Evolutionary conservation across 257 asterid genomes (phyloP).

Genomic region (Solanum lycopersicoides): DNA sequence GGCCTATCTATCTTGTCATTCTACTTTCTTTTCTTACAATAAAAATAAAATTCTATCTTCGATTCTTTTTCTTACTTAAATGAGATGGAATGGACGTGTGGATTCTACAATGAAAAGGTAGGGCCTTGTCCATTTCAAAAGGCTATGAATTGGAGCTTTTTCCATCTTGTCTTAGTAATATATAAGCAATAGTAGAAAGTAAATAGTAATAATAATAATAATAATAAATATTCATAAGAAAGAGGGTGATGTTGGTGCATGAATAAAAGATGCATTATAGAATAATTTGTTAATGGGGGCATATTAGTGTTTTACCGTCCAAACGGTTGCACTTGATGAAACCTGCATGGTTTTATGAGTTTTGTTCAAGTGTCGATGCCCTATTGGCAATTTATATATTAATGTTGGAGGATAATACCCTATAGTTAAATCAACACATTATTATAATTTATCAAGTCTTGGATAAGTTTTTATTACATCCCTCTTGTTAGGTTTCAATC

Average conservation of each 20-base stretch:
- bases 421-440: conserved; percentile 5
- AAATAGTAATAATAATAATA: neutral
- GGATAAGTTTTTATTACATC: conserved; percentile 36
- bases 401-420: neutral
- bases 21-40: neutral
- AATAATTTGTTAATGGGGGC: conserved; percentile 17
- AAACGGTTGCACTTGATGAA: conserved; percentile 16
- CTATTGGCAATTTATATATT: neutral
- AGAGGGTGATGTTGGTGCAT: neutral
- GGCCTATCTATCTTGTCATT: neutral
- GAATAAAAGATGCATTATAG: neutral
- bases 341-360: conserved; percentile 12
- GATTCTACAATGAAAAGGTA: conserved; percentile 2
- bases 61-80: neutral
- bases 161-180: neutral
- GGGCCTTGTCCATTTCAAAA: conserved; percentile 1
- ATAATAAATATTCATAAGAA: neutral
- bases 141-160: neutral
- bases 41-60: neutral
- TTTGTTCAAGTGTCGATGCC: conserved; percentile 5
- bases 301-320: conserved; percentile 29
- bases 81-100: conserved; percentile 4
- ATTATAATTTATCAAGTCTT: neutral
- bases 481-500: conserved; percentile 15
- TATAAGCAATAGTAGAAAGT: neutral